These are phyloP conservation scores for Pyrrhoderma lamaoense DNA, from an alignment of 1,284 basidiomycete genomes.

Conservation along the genomic window DNA sequence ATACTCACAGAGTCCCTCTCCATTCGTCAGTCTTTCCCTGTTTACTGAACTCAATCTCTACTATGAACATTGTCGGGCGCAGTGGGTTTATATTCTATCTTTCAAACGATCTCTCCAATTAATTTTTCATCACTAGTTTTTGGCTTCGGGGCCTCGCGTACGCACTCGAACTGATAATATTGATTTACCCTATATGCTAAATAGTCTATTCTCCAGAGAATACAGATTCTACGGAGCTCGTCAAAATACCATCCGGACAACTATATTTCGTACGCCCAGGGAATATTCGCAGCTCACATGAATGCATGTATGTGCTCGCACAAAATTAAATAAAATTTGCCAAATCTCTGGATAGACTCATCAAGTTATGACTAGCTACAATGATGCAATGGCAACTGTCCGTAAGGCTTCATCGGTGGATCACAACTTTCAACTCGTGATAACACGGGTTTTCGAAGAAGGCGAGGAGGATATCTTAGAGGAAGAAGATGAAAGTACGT, in stretches of 20 bases:
- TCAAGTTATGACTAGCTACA: constrained; percentile 59
- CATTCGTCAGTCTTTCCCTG: too few species aligned
- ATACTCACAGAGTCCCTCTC: too few species aligned
- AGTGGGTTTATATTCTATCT: constrained; percentile 41
- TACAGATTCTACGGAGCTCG: constrained; percentile 85
- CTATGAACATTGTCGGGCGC: constrained; percentile 77
- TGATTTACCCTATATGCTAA: constrained; percentile 15
- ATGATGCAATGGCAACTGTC: constrained; percentile 92
- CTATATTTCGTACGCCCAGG: constrained; percentile 89
- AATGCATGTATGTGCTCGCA: constrained; percentile 85
- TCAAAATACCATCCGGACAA: constrained; percentile 90
- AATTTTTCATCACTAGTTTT: constrained; percentile 49
- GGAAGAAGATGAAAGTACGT: constrained; percentile 91
- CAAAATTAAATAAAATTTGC: constrained; percentile 1
- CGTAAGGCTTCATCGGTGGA: constrained; percentile 78
- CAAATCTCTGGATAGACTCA: not conserved
- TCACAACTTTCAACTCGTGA: constrained; percentile 92
- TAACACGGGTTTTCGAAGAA: constrained; percentile 92
- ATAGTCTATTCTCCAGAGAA: constrained; percentile 43
- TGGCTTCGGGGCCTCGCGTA: constrained; percentile 74
- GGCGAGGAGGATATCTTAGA: constrained; percentile 91
- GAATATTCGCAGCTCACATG: constrained; percentile 83
- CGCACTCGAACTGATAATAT: constrained; percentile 29
- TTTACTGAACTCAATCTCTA: constrained; percentile 20
- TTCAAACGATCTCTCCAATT: not conserved